Evolutionary conservation across 441 rosid species (phyloP), one percentile per base, ranked within the genome.

Genomic region (Pelargonium citronellum): DNA sequence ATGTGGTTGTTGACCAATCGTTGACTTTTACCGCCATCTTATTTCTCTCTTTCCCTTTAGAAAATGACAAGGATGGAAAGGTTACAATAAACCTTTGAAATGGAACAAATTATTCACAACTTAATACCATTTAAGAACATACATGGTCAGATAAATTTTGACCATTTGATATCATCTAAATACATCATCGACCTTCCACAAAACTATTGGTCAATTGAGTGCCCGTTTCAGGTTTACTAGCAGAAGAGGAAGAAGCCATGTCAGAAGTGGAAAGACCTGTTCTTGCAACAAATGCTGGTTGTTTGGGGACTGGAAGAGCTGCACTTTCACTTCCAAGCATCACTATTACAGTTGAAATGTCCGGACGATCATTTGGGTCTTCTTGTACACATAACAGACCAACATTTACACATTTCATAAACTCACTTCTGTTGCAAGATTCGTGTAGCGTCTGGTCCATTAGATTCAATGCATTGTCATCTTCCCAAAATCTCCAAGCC

Each of bases 311-410:
- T 2, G 85, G 89, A 72, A 85, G 85, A 39, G 79, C 47, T 4
- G 86, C 76, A 64, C 65, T 69, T 24, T 82, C 86, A 63, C 81
- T 79, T 30, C 86, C 83, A 8, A 87, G 83, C 85, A 82, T 84
- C 70, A 78, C 61, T 3, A 83, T 69, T 11, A 80, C 81, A 43
- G 55, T 80, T 7, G 86, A 81, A 85, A 90, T 86, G 53, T 85
- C 61, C 7, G 93, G 91, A 6, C 89, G 82, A 39, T 90, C 89
- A 20, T 47, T 64, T 11, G 90, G 89, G 63, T 88, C 87, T 75
- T 86, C 89, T 77, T 87, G 89, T 7, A 87, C 84, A 49, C 90
- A 90, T 9, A 87, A 67, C 8, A 90, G 82, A 17, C 83, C 88
- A 2, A 87, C 71, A 6, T 66, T 79, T 64, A 83, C 27, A 72